phyloP scores from a whole-genome alignment of 225 moss, liverwort and hornwort genomes.

The Ulota crispa region DNA sequence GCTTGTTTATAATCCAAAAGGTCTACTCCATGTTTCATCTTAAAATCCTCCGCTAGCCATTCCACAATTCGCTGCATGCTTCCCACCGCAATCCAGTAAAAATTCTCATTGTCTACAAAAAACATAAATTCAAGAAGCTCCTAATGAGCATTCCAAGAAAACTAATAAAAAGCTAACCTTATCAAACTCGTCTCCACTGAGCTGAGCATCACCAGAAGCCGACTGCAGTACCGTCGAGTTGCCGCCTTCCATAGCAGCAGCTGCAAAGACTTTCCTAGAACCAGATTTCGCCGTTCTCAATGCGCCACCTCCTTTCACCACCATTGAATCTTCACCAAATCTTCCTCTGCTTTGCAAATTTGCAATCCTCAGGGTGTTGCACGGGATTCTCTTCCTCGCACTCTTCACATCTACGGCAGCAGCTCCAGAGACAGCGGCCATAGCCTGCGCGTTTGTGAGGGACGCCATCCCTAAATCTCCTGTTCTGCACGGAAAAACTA shows the following conservation, averaged over 20 bases:
- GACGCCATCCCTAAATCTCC: constrained; percentile 24
- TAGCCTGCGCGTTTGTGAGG: constrained; percentile 4
- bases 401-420: not conserved
- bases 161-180: not conserved
- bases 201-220: constrained; percentile 7
- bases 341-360: constrained; percentile 53
- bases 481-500: not conserved
- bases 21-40: constrained; percentile 29
- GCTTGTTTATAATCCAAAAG: constrained; percentile 35
- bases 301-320: not conserved
- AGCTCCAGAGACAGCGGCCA: constrained; percentile 7
- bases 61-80: constrained; percentile 40
- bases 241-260: constrained; percentile 41
- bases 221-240: constrained; percentile 32
- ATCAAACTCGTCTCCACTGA: constrained; percentile 24
- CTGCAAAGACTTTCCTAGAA: constrained; percentile 19
- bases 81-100: not conserved
- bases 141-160: not conserved
- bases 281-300: constrained; percentile 25
- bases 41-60: constrained; percentile 42
- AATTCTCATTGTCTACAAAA: not conserved
- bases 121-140: not conserved
- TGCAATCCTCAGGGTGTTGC: constrained; percentile 25
- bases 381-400: not conserved
- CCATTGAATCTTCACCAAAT: constrained; percentile 43